phyloP scores from a whole-genome alignment of 768 basidiomycete genomes.

The Cystobasidium ongulense region DNA sequence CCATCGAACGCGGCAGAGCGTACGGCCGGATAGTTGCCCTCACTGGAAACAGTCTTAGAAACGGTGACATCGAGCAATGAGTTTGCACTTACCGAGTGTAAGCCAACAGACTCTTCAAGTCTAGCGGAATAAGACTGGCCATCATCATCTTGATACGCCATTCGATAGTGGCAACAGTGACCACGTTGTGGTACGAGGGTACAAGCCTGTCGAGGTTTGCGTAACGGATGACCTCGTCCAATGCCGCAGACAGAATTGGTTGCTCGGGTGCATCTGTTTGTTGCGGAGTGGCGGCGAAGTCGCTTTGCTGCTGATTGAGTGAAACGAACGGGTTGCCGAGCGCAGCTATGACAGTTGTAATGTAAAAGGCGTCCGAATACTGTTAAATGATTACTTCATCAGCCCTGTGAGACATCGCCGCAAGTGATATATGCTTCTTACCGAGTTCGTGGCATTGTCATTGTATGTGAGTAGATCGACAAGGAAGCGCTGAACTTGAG shows the following conservation, averaged over 20 bases:
- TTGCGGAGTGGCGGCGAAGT: slow-evolving; percentile 52
- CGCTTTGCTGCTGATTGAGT: background rate
- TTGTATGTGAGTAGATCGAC: slow-evolving; percentile 90
- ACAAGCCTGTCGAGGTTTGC: slow-evolving; percentile 90
- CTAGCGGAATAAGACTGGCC: slow-evolving; percentile 68
- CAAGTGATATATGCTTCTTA: slow-evolving; percentile 48
- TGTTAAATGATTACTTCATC: slow-evolving; percentile 43
- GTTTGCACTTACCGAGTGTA: slow-evolving; percentile 65
- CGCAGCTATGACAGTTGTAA: slow-evolving; percentile 73
- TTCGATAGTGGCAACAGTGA: slow-evolving; percentile 83
- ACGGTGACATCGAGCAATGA: background rate
- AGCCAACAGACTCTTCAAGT: slow-evolving; percentile 69
- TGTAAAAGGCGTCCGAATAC: slow-evolving; percentile 87
- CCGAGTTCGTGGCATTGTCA: slow-evolving; percentile 83
- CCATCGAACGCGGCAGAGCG: slow-evolving; percentile 91
- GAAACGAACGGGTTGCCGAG: slow-evolving; percentile 66
- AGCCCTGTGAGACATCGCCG: background rate
- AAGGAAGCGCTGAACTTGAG: slow-evolving; percentile 74
- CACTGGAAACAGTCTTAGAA: slow-evolving; percentile 51
- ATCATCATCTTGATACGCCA: slow-evolving; percentile 70
- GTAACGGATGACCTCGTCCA: slow-evolving; percentile 79
- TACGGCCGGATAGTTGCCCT: slow-evolving; percentile 87
- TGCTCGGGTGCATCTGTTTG: slow-evolving; percentile 26
- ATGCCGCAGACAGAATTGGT: slow-evolving; percentile 59
- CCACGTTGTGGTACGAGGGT: slow-evolving; percentile 85